Conservation (phyloP, 2,329 filamentous ascomycete genomes). For the Colletotrichum filicis region DNA sequence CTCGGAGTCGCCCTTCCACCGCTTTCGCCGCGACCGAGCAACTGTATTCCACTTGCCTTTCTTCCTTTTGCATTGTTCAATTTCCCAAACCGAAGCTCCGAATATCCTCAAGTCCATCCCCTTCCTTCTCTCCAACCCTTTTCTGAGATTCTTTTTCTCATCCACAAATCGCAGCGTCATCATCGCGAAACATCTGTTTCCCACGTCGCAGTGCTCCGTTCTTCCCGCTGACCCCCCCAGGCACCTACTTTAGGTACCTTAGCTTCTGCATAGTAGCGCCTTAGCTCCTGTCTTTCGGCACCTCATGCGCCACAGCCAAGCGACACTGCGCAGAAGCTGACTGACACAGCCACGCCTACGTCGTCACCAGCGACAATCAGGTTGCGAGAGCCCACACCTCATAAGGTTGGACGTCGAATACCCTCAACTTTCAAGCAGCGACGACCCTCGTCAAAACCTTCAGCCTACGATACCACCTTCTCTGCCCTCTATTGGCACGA, state of each 20-base stretch:
- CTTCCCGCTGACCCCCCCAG: slow-evolving; percentile 13
- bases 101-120: not conserved
- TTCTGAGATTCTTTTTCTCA: not conserved
- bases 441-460: slow-evolving; percentile 27
- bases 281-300: slow-evolving; percentile 27
- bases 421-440: slow-evolving; percentile 34
- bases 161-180: not conserved
- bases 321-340: slow-evolving; percentile 25
- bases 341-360: slow-evolving; percentile 42
- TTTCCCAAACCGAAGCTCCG: slow-evolving; percentile 12
- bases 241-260: slow-evolving; percentile 13
- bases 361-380: slow-evolving; percentile 45
- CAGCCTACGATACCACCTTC: slow-evolving; percentile 14
- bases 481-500: slow-evolving; percentile 20
- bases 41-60: slow-evolving; percentile 21
- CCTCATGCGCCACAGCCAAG: slow-evolving; percentile 37
- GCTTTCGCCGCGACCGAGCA: slow-evolving; percentile 14
- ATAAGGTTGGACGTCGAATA: slow-evolving; percentile 35
- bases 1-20: slow-evolving; percentile 25
- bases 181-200: not conserved
- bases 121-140: not conserved
- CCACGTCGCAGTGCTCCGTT: not conserved
- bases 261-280: slow-evolving; percentile 13
- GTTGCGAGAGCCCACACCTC: slow-evolving; percentile 35
- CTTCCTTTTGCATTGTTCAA: slow-evolving; percentile 11